phyloP scores from a whole-genome alignment of 495 filamentous ascomycete genomes.

The Rostrohypoxylon terebratum region DNA sequence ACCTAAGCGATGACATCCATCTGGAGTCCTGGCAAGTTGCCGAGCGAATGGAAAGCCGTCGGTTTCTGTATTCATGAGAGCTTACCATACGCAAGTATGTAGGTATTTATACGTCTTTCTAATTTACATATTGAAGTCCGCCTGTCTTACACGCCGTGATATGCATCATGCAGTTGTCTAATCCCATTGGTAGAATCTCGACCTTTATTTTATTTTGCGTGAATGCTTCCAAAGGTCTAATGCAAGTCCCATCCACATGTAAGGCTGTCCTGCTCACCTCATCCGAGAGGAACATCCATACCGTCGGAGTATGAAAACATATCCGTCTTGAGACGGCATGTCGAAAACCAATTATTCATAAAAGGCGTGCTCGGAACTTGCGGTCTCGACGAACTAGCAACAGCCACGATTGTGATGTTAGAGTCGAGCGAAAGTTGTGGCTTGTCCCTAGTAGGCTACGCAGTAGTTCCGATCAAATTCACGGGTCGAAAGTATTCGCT shows the following conservation, averaged over 20 bases:
- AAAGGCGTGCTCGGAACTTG: neutral
- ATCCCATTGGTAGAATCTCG: slow-evolving; percentile 7
- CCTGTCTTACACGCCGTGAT: slow-evolving; percentile 33
- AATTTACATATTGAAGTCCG: slow-evolving; percentile 31
- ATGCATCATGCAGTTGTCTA: slow-evolving; percentile 46
- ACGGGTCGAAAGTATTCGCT: neutral
- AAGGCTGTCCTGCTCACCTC: neutral
- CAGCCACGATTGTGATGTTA: neutral
- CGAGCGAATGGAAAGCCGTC: too few relatives aligned
- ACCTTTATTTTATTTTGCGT: neutral
- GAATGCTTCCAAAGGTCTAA: neutral
- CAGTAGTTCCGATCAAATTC: neutral
- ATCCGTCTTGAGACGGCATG: neutral
- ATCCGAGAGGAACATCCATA: neutral
- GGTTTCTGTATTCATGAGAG: too few relatives aligned
- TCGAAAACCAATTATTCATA: neutral
- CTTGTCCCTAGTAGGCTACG: neutral
- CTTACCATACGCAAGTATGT: slow-evolving; percentile 5
- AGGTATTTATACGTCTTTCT: slow-evolving; percentile 21
- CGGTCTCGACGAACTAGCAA: neutral
- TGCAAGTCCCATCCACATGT: neutral
- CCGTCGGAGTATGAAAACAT: slow-evolving; percentile 4
- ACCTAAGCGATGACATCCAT: too few relatives aligned
- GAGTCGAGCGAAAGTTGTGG: slow-evolving; percentile 12
- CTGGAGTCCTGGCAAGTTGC: too few relatives aligned